These are phyloP conservation scores for Fusarium temperatum DNA, from an alignment of 2,329 filamentous ascomycete species.

Conservation along the genomic window DNA sequence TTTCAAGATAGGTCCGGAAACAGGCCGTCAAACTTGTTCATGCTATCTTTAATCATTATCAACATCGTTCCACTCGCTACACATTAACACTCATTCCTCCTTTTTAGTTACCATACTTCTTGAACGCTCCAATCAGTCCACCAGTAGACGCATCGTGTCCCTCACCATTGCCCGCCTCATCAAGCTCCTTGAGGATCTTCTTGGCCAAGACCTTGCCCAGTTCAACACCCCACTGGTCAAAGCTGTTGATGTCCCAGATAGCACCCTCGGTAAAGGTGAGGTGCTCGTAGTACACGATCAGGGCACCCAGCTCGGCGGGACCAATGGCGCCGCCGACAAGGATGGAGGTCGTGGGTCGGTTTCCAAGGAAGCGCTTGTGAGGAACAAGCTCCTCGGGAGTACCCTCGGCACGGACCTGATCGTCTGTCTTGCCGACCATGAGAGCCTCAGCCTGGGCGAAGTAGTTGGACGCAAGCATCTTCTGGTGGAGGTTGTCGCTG, in stretches of 20 bases:
- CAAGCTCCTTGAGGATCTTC: slow-evolving; percentile 88
- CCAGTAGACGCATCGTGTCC: slow-evolving; percentile 89
- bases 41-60: slow-evolving; percentile 35
- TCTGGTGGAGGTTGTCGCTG: slow-evolving; percentile 91
- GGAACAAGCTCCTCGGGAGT: slow-evolving; percentile 79
- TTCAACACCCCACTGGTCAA: slow-evolving; percentile 99
- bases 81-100: slow-evolving; percentile 12
- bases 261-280: slow-evolving; percentile 97
- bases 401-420: slow-evolving; percentile 80
- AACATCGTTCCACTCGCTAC: slow-evolving; percentile 18
- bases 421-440: slow-evolving; percentile 89
- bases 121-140: slow-evolving; percentile 91
- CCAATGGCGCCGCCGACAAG: slow-evolving; percentile 91
- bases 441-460: slow-evolving; percentile 88
- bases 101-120: slow-evolving; percentile 72
- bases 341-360: slow-evolving; percentile 95
- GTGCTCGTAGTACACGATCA: slow-evolving; percentile 99
- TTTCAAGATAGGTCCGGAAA: not conserved
- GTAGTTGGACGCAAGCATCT: slow-evolving; percentile 93
- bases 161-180: slow-evolving; percentile 74
- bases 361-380: slow-evolving; percentile 99
- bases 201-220: slow-evolving; percentile 95
- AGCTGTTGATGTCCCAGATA: slow-evolving; percentile 99
- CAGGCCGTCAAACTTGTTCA: slow-evolving; percentile 21
- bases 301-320: slow-evolving; percentile 87